Evolutionary conservation across 495 filamentous ascomycete genomes (phyloP), one percentile per base, ranked within the genome.

Genomic region (Beverwykella pulmonaria): DNA sequence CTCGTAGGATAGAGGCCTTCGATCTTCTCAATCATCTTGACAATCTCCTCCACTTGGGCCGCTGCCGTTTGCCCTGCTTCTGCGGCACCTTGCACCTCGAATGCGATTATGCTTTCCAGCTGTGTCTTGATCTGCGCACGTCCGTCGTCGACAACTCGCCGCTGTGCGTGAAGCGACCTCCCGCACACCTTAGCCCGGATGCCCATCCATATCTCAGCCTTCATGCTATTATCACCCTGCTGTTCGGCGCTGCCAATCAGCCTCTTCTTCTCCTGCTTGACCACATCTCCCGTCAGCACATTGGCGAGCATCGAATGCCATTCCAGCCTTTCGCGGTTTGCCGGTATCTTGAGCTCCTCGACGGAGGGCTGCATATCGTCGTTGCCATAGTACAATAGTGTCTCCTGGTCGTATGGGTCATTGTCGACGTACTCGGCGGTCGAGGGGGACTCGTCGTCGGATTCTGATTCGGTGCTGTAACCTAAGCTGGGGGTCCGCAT

Each of bases 241-340:
- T 89, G 85, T 67, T 97, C 94, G 8, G 86, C 82, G 23, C 90
- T 86, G 19, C 92, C 94, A 70, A 93, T 92, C 68, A 98, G 78
- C 30, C 94, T 86, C 73, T 96, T 94, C 79, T 98, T 98, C 79
- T 98, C 94, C 76, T 98, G 94, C 67, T 91, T 90, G 23, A 98
- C 93, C 12, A 98, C 95, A 75, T 98, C 94, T 55, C 94, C 94
- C 36, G 93, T 98, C 68, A 98, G 78, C 2, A 98, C 94, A 0
- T 92, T 93, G 27, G 93, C 92, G 41, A 98, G 80, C 94, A 98
- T 98, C 4, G 91, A 89, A 78, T 98, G 93, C 94, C 94, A 98
- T 77, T 98, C 95, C 27, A 98, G 79, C 39, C 94, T 82, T 76
- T 98, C 94, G 56, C 94, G 85, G 72, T 94, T 98, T 68, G 86